Percentiles rank a stretch among this genome's conserved stretches.
Evolutionary conservation across 169 alveolate genomes (phyloP).

Genomic region (Eimeria necatrix): DNA sequence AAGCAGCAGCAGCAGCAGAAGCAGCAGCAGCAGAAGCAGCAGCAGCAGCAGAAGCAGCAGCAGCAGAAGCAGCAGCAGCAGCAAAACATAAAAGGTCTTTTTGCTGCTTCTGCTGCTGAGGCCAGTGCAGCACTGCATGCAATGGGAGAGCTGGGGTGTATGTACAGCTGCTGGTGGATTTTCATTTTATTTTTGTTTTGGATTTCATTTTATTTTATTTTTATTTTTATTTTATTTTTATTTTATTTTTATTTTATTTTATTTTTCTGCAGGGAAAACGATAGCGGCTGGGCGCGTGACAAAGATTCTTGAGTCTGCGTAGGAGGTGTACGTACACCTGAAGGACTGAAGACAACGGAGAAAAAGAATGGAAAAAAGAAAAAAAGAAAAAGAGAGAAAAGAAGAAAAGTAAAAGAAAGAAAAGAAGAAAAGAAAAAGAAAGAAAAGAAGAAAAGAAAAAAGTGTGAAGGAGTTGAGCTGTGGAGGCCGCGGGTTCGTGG

Average conservation of each 20-base stretch:
- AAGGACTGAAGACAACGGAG: neutral
- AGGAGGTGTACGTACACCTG: neutral
- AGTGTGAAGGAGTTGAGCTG: no score
- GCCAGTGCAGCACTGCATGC: neutral
- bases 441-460: no score
- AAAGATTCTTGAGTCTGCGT: constrained; percentile 39
- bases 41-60: neutral
- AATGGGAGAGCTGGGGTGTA: neutral
- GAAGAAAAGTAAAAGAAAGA: neutral
- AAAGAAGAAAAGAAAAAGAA: neutral
- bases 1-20: no score
- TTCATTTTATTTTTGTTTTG: neutral
- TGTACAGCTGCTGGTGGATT: neutral
- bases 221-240: no score
- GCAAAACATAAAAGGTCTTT: neutral
- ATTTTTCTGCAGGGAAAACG: constrained; percentile 11
- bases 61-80: no score
- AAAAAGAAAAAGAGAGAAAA: neutral
- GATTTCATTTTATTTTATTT: neutral
- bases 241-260: no score
- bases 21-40: no score
- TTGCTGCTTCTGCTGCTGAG: neutral
- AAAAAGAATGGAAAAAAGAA: neutral
- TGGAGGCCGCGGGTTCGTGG: no score
- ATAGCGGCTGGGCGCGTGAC: constrained; percentile 45